Base-by-base conservation (phyloP, 305 asterid species). In the Striga hermonthica region DNA sequence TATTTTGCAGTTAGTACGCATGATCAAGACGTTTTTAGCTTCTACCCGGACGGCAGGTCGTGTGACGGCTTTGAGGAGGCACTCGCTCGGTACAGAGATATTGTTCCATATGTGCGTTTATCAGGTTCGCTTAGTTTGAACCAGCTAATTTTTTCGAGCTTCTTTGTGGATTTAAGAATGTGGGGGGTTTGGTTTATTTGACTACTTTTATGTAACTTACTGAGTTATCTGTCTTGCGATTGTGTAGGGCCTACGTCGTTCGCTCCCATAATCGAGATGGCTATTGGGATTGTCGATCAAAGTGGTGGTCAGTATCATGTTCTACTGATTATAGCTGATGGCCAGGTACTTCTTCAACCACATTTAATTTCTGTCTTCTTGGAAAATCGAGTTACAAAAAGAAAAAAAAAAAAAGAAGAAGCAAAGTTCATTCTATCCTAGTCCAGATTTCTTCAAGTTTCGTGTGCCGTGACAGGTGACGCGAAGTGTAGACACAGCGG, bases 11-110 rank as follows among this genome's bases (percentile, higher is more conserved):
- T 74, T 2, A 66, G 62, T 9, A 83, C 84, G 4, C 88, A 83
- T 35, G 88, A 80, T 43, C 68, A 62, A 10, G 70, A 72, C 14
- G 85, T 82, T 1, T 82, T 82, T 76, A 79, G 81, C 77, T 82
- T 82, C 35, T 75, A 78, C 60, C 69, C 67, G 10, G 81, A 78
- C 45, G 41, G 67, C 60, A 65, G 69, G 68, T 70, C 76, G 4
- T 84, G 90, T 48, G 37, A 71, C 56, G 90, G 90, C 53, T 84
- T 84, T 60, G 87, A 79, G 82, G 85, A 84, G 65, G 90, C 79
- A 4, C 74, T 84, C 8, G 47, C 71, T 49, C 86, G 82, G 34
- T 84, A 84, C 60, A 81, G 77, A 74, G 87, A 84, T 35, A 72
- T 84, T 14, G 75, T 78, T 44, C 84, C 85, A 9, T 47, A 72